A percentile compares a stretch with the other conserved stretches of the same genome.
phyloP scores from a whole-genome alignment of 441 rosid genomes.

The Bruguiera hainesii region DNA sequence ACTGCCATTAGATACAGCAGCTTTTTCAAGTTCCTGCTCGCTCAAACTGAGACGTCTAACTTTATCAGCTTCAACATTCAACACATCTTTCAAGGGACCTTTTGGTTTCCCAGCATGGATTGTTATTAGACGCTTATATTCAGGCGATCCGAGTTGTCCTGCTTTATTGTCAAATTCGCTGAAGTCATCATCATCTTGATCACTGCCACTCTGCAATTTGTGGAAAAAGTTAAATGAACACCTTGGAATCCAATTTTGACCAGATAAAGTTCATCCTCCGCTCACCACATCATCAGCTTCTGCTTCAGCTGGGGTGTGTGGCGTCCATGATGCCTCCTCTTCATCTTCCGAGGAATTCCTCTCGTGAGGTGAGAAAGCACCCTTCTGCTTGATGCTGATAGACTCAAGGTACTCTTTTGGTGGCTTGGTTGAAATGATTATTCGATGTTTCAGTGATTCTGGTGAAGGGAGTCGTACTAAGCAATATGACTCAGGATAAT shows the following conservation, averaged over 20 bases:
- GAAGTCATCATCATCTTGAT: conserved; percentile 46
- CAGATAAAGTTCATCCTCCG: not conserved
- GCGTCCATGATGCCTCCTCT: conserved; percentile 55
- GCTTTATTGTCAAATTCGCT: conserved; percentile 39
- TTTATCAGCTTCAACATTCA: conserved; percentile 46
- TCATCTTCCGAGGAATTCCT: conserved; percentile 60
- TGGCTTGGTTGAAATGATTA: conserved; percentile 89
- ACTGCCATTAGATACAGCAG: conserved; percentile 49
- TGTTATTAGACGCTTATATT: conserved; percentile 71
- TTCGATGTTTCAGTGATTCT: conserved; percentile 50
- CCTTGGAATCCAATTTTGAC: not conserved
- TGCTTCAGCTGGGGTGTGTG: conserved; percentile 31
- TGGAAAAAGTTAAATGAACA: conserved; percentile 7
- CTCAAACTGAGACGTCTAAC: conserved; percentile 89
- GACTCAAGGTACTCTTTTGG: conserved; percentile 85
- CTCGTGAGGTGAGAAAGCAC: conserved; percentile 23
- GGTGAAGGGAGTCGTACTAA: conserved; percentile 78
- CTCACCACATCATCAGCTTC: conserved; percentile 54
- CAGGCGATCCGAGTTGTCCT: conserved; percentile 33
- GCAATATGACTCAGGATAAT: conserved; percentile 58
- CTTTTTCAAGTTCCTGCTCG: conserved; percentile 79
- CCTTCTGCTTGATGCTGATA: conserved; percentile 33
- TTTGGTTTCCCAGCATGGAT: conserved; percentile 92
- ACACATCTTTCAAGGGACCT: conserved; percentile 57
- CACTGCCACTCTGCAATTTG: conserved; percentile 33